Evolutionary conservation across 2,329 filamentous ascomycete species (phyloP), one percentile per base, ranked within the genome.

Genomic region (Penicillium sp.): DNA sequence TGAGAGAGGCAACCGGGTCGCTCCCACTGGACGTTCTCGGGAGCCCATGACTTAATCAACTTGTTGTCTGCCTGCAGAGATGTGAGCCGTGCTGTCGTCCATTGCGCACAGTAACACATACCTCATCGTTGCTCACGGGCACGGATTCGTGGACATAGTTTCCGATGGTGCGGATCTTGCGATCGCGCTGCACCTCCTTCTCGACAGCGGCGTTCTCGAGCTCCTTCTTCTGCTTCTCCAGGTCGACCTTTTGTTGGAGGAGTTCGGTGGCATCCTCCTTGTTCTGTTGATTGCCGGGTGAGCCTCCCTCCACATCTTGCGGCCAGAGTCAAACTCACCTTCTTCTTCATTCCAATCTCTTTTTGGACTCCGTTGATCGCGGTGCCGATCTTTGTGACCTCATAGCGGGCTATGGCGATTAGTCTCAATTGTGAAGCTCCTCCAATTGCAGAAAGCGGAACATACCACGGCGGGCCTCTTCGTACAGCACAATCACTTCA

Each of bases 111-210:
- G 2, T 32, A 13, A 49, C 5, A 49, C 67, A 54, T 73, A 86
- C 84, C 81, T 96, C 92, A 71, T 90, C 91, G 69, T 92, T 83
- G 76, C 87, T 91, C 60, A 94, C 79, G 10, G 90, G 90, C 8
- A 96, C 92, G 14, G 89, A 90, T 24, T 91, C 86, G 78, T 97
- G 92, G 50, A 99, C 94, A 74, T 92, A 86, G 76, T 96, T 96
- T 62, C 91, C 94, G 64, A 99, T 89, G 1, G 85, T 87, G 75
- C 88, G 90, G 67, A 92, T 85, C 79, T 96, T 95, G 66, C 81
- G 82, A 70, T 89, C 86, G 58, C 97, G 81, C 42, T 84, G 78
- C 47, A 80, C 78, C 58, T 94, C 88, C 77, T 96, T 96, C 72
- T 89, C 84, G 14, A 81, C 79, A 2, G 92, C 92, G 54, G 83